A percentile compares a stretch with the other conserved stretches of the same genome.
These are phyloP conservation scores for Fusarium papillatum DNA, from an alignment of 2,329 filamentous ascomycete species.

Conservation along the genomic window DNA sequence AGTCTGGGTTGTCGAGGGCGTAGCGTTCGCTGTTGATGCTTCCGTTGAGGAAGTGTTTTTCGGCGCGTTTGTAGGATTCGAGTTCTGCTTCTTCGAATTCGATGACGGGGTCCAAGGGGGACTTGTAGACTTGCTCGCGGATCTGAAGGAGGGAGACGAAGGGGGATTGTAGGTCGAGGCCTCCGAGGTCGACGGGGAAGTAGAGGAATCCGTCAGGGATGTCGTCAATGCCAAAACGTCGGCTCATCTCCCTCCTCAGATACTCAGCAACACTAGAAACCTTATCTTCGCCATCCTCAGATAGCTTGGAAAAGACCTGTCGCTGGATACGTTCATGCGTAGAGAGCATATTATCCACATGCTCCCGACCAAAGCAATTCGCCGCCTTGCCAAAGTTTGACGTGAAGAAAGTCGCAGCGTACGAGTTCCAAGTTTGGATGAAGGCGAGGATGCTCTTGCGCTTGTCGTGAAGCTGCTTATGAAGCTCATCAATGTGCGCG, in stretches of 20 bases:
- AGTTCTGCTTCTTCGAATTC: constrained; percentile 51
- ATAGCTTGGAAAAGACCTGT: constrained; percentile 57
- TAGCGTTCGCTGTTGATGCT: constrained; percentile 12
- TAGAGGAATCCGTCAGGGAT: constrained; percentile 62
- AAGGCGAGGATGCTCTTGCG: constrained; percentile 63
- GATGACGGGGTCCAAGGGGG: constrained; percentile 48
- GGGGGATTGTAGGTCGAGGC: constrained; percentile 60
- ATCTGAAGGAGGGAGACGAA: constrained; percentile 59
- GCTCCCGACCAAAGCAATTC: constrained; percentile 64
- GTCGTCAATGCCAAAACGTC: constrained; percentile 62
- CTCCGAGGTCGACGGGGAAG: constrained; percentile 60
- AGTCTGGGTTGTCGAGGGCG: constrained; percentile 38
- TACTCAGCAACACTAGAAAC: constrained; percentile 65
- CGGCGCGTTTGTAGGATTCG: constrained; percentile 49
- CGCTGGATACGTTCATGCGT: constrained; percentile 64
- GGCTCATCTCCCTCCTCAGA: constrained; percentile 64
- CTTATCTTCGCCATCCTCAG: constrained; percentile 34
- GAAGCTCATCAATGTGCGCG: constrained; percentile 70
- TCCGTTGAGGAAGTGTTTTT: constrained; percentile 51
- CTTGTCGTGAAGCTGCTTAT: constrained; percentile 66
- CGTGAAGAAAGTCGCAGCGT: constrained; percentile 64
- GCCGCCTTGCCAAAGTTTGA: constrained; percentile 66
- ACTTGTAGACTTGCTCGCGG: constrained; percentile 48
- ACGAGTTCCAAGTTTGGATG: constrained; percentile 66
- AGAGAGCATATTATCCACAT: constrained; percentile 65